Base-by-base conservation (phyloP, 371 early-diverging fungal genomes). In the Apophysomyces trapeziformis region DNA sequence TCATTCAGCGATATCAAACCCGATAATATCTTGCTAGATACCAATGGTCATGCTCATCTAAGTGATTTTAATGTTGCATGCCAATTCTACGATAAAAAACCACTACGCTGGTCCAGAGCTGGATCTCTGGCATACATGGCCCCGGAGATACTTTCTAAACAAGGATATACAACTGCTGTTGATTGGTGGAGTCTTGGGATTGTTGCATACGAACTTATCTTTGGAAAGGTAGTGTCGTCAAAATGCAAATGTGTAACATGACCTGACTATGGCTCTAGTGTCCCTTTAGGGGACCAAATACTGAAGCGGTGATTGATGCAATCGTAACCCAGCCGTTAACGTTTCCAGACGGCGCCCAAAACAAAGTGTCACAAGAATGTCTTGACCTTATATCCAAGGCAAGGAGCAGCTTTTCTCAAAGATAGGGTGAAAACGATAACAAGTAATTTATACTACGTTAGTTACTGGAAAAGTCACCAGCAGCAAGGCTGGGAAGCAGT, bases 171-270 rank as follows among this genome's bases (percentile, higher is more conserved):
- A 39, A 77, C 79, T 18, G 73, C 87, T 1, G 84, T 92, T 1
- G 93, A 97, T 75, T 93, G 94, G 90, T 97, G 97, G 97, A 87
- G 91, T 67, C 65, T 95, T 21, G 96, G 95, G 4, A 89, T 95
- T 38, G 76, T 93, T 14, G 76, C 92, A 60, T 96, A 87, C 74
- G 95, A 96, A 75, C 73, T 92, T 35, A 60, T 90, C 18, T 90
- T 87, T 77, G 92, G 92, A 58, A 88, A 77, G 79, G 89, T 87
- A 83, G 61, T 26, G 46, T 60, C 37, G 11, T 50, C 45, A 32
- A 64, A 16, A 57, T 36, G n/a, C 44, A 36, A 60, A 59, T 64
- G 18, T 32, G 12, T 26, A 26, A 26, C 32, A 26, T 26, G 32
- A 26, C 32, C 3, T 26, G 32, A 26, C 32, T 26, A 26, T 26